Evolutionary conservation across 805 yeast genomes (phyloP), one percentile per base, ranked within the genome.

Genomic region (Candida namnaoensis): DNA sequence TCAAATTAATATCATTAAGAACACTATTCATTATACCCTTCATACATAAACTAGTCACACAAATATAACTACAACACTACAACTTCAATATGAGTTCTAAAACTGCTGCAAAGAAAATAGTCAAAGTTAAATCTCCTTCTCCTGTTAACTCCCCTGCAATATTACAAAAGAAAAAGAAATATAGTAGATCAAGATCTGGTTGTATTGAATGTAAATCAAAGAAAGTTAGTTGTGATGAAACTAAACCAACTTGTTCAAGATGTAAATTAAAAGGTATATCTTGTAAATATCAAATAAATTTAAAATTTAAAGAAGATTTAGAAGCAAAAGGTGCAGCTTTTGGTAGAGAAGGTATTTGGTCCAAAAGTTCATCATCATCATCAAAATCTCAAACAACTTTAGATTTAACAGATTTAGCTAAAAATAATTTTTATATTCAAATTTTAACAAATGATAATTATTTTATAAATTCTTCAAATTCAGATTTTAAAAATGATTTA

Each of bases 331-430:
- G 44, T 15, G 40, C 38, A 4, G 46, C 32, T 3, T 43, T 43
- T 41, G 46, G 46, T 7, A 36, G 46, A 24, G 46, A 43, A 38
- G 46, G 46, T 13, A 32, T 41, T 13, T 43, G 46, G 46, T 19
- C 19, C 3, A 43, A 43, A 24, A n/a, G n/a, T n/a, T 8, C n/a
- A 30, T 11, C 12, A 5, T 30, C 32, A 5, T 9, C n/a, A 7
- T 9, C n/a, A 30, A 30, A 7, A 30, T 11, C 12, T 30, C 32
- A 30, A 30, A 30, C n/a, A 30, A 30, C 32, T 9, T 30, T 30
- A 12, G 32, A 30, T 12, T 12, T 30, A 12, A 30, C 32, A 7
- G n/a, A 9, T 5, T 30, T 30, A 12, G 32, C 32, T 12, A 9
- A 12, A 7, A 11, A 12, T 30, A 9, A 30, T 5, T 30, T 7